Conservation (phyloP, 805 yeast species). For the Candida ponderosae region DNA sequence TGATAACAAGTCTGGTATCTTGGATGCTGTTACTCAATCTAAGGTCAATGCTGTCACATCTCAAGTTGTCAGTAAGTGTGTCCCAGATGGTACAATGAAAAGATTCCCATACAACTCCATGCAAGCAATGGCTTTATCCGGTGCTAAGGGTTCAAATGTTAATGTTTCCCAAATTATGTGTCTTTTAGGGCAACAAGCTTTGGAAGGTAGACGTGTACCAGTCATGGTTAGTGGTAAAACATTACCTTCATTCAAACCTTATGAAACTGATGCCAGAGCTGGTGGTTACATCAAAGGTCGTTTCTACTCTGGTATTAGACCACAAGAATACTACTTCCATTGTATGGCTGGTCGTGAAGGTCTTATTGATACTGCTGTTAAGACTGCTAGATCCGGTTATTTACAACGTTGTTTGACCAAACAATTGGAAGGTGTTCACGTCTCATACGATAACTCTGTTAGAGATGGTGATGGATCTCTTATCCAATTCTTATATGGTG, state of each 20-base stretch:
- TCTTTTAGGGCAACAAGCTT: slow-evolving; percentile 95
- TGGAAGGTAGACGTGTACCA: slow-evolving; percentile 99
- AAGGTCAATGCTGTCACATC: slow-evolving; percentile 90
- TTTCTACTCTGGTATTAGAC: slow-evolving; percentile 94
- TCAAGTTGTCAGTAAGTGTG: slow-evolving; percentile 89
- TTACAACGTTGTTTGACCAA: slow-evolving; percentile 97
- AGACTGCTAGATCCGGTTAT: slow-evolving; percentile 97
- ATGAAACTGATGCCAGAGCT: slow-evolving; percentile 94
- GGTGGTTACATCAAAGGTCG: slow-evolving; percentile 98
- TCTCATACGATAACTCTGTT: slow-evolving; percentile 89
- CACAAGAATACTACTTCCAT: slow-evolving; percentile 99
- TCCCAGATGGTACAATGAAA: slow-evolving; percentile 95
- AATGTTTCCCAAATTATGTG: slow-evolving; percentile 99
- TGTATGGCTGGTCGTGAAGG: slow-evolving; percentile 99
- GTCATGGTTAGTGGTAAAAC: slow-evolving; percentile 99
- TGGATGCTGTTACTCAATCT: slow-evolving; percentile 93
- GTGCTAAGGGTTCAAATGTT: slow-evolving; percentile 98
- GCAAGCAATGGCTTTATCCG: slow-evolving; percentile 99
- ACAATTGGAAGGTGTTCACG: slow-evolving; percentile 95
- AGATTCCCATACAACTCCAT: slow-evolving; percentile 91
- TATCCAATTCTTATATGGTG: slow-evolving; percentile 94
- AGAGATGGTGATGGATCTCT: slow-evolving; percentile 93
- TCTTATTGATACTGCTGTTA: slow-evolving; percentile 97
- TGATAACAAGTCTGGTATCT: slow-evolving; percentile 81
- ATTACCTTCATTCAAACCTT: slow-evolving; percentile 92